Evolutionary conservation across 495 filamentous ascomycete species (phyloP), one percentile per base, ranked within the genome.

Genomic region (Penicillium bovifimosum): DNA sequence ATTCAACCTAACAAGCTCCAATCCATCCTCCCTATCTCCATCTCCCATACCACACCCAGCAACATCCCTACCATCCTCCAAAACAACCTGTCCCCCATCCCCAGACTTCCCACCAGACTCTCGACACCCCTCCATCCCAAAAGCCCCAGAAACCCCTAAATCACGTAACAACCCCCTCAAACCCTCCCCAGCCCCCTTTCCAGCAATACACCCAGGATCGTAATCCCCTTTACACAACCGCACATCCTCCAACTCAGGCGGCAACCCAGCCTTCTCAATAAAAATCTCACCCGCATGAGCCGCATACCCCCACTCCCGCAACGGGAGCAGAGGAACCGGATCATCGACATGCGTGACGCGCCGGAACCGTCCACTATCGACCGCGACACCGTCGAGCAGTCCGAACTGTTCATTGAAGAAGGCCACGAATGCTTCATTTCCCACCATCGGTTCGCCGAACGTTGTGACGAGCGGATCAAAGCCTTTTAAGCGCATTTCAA

Each of bases 371-470:
- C 63, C 58, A 7, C 62, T 56, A n/a, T 69, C 46, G 6, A 45
- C 54, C 49, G 35, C 60, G 52, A 26, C 51, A 33, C 27, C 45
- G 58, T 39, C 32, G 33, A 86, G 69, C 3, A 86, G 69, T 2
- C 72, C 65, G 66, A 96, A 96, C 6, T 76, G 73, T 0, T 66
- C 56, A 57, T 93, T 80, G 4, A 95, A 64, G 54, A 85, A 97
- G 5, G 72, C 56, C 9, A 74, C 83, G 52, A 97, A 78, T 6
- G 65, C 83, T 24, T 70, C 61, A 67, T 97, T 98, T 2, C 93
- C 93, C 11, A 95, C 66, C 41, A 84, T 80, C 16, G 93, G 93
- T 65, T 97, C 90, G 13, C 93, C 93, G 64, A 96, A 97, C 2
- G 93, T 97, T 11, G 92, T 96, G 0, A 96, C 84, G 20, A 68